Base-by-base conservation (phyloP, 164 flowering plant species). In the grape (Vitis vinifera) region DNA sequence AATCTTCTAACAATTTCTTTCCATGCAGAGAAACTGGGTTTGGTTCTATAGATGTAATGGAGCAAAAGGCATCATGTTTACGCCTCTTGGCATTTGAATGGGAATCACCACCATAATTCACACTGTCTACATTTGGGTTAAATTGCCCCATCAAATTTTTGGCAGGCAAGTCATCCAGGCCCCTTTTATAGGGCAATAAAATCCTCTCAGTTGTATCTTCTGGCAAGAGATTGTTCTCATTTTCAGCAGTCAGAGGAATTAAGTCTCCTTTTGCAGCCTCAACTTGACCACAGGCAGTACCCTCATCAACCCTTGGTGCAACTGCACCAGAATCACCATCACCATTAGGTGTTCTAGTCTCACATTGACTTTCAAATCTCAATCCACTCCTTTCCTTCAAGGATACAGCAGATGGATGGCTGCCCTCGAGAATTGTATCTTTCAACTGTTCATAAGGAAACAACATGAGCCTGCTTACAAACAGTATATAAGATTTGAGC, bases 361-460 rank as follows among this genome's bases (percentile, higher is more conserved):
- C 68, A 27, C 23, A 60, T 16, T 62, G 68, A 73, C 66, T 59
- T 58, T 8, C 49, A 52, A 56, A 29, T 29, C 27, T 60, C 63
- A 86, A 65, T 59, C 84, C 87, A 84, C 82, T 71, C 44, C 12
- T 63, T 76, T 68, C 72, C 75, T 57, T 80, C 71, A 87, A 74
- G 59, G 67, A 71, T 67, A 76, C 63, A 66, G 80, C 75, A 68
- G 62, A 30, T 30, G 82, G 76, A 64, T 79, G 79, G 29, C 66
- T 68, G 12, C 81, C 89, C 51, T 79, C 78, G 65, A 80, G 66
- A 62, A 85, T 76, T 65, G 73, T 27, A 72, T 81, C 83, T 79
- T 87, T 84, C 78, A 91, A 75, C 94, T 89, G 87, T 63, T 70
- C 50, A 12, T 53, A 71, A 70, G 62, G 52, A 63, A 63, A 59